Conservation (phyloP, 2,329 filamentous ascomycete species). For the Penicillium sp. region DNA sequence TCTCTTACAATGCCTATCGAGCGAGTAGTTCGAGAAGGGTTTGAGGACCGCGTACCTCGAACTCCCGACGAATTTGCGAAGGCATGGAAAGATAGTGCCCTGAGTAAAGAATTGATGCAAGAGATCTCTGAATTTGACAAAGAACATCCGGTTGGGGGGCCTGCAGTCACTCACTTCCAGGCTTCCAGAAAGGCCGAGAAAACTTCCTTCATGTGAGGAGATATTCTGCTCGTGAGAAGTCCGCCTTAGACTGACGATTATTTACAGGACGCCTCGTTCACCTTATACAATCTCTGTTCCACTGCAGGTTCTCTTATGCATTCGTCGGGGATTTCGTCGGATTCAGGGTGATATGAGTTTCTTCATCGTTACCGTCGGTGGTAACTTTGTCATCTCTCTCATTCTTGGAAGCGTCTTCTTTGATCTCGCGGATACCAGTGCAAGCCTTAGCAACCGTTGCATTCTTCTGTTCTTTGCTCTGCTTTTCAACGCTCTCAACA, state of each 20-base stretch:
- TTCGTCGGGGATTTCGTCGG: background rate
- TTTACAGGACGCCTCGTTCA: background rate
- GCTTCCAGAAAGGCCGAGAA: background rate
- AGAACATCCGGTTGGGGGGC: background rate
- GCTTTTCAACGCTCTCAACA: background rate
- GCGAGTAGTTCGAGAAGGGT: conserved; percentile 55
- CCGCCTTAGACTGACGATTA: background rate
- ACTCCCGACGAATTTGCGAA: conserved; percentile 67
- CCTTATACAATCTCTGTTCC: background rate
- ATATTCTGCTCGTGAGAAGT: background rate
- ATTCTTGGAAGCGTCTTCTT: background rate
- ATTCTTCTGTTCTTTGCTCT: background rate
- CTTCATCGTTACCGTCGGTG: background rate
- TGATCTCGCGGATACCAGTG: background rate
- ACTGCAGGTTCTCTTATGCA: background rate
- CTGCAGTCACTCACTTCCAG: background rate
- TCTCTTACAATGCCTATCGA: conserved; percentile 64
- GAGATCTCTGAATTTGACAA: background rate
- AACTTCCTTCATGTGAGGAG: background rate
- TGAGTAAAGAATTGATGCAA: background rate
- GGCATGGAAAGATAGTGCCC: background rate
- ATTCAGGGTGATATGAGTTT: background rate
- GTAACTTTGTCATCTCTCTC: background rate
- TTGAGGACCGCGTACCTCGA: conserved; percentile 61
- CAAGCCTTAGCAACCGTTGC: background rate